Base-by-base conservation (phyloP, 345 rosid species). In the Abelmoschus esculentus region DNA sequence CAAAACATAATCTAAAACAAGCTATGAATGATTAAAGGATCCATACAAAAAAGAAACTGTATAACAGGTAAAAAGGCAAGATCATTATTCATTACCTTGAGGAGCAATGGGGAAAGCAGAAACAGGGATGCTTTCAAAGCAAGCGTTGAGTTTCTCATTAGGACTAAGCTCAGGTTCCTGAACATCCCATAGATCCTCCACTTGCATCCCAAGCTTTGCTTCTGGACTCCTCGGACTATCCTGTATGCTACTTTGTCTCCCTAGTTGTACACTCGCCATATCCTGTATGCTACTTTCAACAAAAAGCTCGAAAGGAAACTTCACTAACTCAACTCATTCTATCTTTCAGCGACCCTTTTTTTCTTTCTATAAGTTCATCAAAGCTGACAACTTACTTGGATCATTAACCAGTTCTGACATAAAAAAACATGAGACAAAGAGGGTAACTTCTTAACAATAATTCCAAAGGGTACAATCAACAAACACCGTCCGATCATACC, bases 131-230 rank as follows among this genome's bases (percentile, higher is more conserved):
- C 85, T 78, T 80, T 92, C 97, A 66, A 96, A 96, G 74, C 99
- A 96, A 53, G 97, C 97, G 71, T 95, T 95, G 72, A 95, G 93
- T 78, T 92, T 95, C 72, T 95, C 99, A 26, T 78, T 83, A 14
- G 98, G 86, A 64, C 82, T 85, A 4, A 92, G 86, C 83, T 86
- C 90, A 0, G 93, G 83, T 36, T 84, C 90, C 63, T 78, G 85
- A 7, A 84, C 85, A 71, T 92, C 99, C 98, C 98, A 95, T 2
- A 95, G 75, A 79, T 89, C 97, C 82, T 90, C 97, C 22, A 95
- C 99, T 71, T 90, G 85, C 99, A 90, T 86, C 7, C 99, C 99
- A 10, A 95, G 62, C 85, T 76, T 78, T 0, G 98, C 92, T 78
- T 95, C 99, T 0, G 99, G 99, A 75, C 96, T 95, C 82, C 85